Base-by-base conservation (phyloP, 1,139 yeast species). In the Nakaseomyces sp. region DNA sequence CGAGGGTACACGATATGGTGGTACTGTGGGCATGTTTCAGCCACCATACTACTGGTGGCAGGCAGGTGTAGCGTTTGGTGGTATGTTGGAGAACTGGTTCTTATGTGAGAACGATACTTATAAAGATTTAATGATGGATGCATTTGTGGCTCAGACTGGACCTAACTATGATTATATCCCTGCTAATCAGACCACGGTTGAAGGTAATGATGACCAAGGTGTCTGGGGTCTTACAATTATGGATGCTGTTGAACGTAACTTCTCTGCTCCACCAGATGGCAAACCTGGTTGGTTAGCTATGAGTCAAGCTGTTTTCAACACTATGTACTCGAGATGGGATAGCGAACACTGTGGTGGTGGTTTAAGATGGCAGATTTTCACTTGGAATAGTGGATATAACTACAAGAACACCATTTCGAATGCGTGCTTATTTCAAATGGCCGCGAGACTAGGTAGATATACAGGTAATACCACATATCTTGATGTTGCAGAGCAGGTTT, bases 201-300 rank as follows among this genome's bases (percentile, higher is more conserved):
- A 77, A 59, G 85, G 84, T 58, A 79, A 79, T 60, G 85, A 79
- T 70, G 85, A 79, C 64, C 84, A 79, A 65, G 82, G 82, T 47
- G 77, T 79, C 41, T 79, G 85, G 85, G 83, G 81, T 3, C 55
- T 79, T 53, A 70, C 81, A 1, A 68, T 75, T 28, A 70, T 79
- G 73, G 73, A 69, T 46, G 84, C 84, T 1, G 80, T 73, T 2
- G 83, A 78, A 56, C 67, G 80, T 51, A 77, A 76, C 56, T 76
- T 78, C 52, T 70, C 80, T 4, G 63, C 62, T n/a, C 71, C 72
- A 2, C 58, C 52, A 3, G 51, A 50, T 20, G 56, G 55, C 17
- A 51, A 44, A 9, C 69, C 70, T 3, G 66, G 67, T 25, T 79
- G 84, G 84, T 62, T 77, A 22, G 67, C 74, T 3, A 67, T 78